Percentiles rank a stretch among this genome's conserved stretches.
Evolutionary conservation across 1,139 yeast genomes (phyloP).

Genomic region (Lodderomyces theae): DNA sequence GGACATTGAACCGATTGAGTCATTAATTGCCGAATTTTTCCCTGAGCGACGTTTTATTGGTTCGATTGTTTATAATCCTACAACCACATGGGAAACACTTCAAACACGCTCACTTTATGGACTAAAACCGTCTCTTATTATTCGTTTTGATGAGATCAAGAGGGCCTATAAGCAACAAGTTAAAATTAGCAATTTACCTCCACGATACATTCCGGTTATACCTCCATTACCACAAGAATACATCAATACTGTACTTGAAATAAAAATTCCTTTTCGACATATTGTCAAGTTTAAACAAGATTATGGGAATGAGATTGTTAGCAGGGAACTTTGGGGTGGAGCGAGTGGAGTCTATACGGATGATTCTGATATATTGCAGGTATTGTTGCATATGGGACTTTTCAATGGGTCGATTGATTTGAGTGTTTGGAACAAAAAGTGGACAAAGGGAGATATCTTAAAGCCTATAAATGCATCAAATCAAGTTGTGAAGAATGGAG

Average conservation of each 20-base stretch:
- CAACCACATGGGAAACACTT: conserved; percentile 45
- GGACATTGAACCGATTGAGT: conserved; percentile 43
- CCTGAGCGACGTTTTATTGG: conserved; percentile 57
- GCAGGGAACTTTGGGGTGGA: conserved; percentile 83
- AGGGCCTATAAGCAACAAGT: conserved; percentile 24
- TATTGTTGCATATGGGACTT: conserved; percentile 72
- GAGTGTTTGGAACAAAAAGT: conserved; percentile 31
- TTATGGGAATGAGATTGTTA: conserved; percentile 40
- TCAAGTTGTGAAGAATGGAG: not conserved
- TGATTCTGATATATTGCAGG: conserved; percentile 81
- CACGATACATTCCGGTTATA: conserved; percentile 37
- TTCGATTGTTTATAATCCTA: conserved; percentile 57
- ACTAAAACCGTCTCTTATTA: conserved; percentile 33
- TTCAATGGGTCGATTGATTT: conserved; percentile 32
- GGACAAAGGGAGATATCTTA: conserved; percentile 28
- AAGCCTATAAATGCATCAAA: conserved; percentile 19
- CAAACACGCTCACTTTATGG: conserved; percentile 40
- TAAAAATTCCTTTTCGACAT: conserved; percentile 56
- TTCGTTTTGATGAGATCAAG: conserved; percentile 30
- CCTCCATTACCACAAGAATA: conserved; percentile 52
- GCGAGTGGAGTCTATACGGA: conserved; percentile 77
- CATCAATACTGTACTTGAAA: conserved; percentile 59
- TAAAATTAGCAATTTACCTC: not conserved
- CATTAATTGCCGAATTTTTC: conserved; percentile 42
- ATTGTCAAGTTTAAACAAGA: conserved; percentile 28